Base-by-base conservation (phyloP, 352 stramenopile genomes). In the Pythium periplocum region DNA sequence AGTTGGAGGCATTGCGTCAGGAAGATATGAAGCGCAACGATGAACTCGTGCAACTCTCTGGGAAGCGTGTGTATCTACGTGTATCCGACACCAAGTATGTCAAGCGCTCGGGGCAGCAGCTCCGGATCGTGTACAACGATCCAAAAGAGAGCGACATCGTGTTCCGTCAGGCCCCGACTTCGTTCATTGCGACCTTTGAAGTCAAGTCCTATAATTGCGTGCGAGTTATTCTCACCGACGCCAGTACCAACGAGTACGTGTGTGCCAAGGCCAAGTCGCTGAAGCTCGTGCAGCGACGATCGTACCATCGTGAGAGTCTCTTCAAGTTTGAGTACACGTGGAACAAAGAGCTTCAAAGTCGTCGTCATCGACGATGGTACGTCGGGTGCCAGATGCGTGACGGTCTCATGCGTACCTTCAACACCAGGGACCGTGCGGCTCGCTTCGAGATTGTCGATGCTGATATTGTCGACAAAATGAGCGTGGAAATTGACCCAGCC, bases 281-380 rank as follows among this genome's bases (percentile, higher is more conserved):
- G 45, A 84, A 75, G 48, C 64, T 87, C 30, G 59, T 75, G 9
- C 51, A 53, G 31, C 57, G 61, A 2, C 66, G 65, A 0, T 55
- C 73, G 44, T 78, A 77, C 68, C 79, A 87, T 48, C 74, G 78
- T 26, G 80, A 83, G 54, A 71, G 68, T 44, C 62, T 68, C 48
- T 90, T 90, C 55, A 69, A 77, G 45, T 90, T 90, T 42, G 76
- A 90, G 48, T 66, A 75, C 26, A 62, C 66, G n/a, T 87, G 73
- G 73, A 68, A 81, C 36, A 75, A 76, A 46, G 76, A 87, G 66
- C 59, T 90, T n/a, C 76, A 87, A 58, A 87, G 77, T 50, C 65
- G 80, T 0, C 71, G 79, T 10, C 66, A 86, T 41, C 73, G 77
- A 4, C 71, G 78, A 5, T 90, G 79, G 79, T 87, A 86, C 51